Evolutionary conservation across 768 basidiomycete species (phyloP).

Genomic region (Tricholoma bakamatsutake): DNA sequence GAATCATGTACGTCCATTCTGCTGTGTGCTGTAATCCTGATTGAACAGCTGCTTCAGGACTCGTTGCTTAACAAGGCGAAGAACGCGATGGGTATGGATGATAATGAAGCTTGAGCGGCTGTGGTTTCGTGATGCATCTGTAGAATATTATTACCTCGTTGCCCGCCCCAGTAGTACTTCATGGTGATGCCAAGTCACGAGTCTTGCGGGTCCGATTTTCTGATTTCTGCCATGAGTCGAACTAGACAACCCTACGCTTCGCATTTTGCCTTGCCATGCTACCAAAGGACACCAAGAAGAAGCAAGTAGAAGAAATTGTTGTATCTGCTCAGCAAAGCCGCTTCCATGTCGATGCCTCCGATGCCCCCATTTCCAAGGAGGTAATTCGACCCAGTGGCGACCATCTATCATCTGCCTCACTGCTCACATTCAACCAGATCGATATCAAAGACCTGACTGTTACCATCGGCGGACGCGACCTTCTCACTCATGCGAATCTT

Average conservation of each 20-base stretch:
- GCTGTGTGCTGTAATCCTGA: background rate
- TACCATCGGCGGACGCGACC: slow-evolving; percentile 43
- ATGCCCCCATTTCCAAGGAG: slow-evolving; percentile 23
- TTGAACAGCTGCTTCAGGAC: slow-evolving; percentile 17
- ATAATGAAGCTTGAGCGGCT: background rate
- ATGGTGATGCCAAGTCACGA: background rate
- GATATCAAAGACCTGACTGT: slow-evolving; percentile 52
- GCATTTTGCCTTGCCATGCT: slow-evolving; percentile 3
- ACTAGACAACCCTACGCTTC: background rate
- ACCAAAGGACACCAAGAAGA: slow-evolving; percentile 11
- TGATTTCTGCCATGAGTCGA: background rate
- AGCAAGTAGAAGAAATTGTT: slow-evolving; percentile 17
- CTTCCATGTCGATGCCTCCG: slow-evolving; percentile 43
- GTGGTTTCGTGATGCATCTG: background rate
- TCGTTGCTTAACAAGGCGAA: slow-evolving; percentile 47
- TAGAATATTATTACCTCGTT: background rate
- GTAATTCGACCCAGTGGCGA: too few species aligned
- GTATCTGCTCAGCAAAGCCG: slow-evolving; percentile 43
- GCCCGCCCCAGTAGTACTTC: too few species aligned
- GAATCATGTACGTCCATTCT: slow-evolving; percentile 26
- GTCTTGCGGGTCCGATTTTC: background rate
- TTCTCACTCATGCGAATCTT: slow-evolving; percentile 48
- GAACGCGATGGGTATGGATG: slow-evolving; percentile 42
- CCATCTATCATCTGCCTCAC: background rate
- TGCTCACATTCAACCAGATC: slow-evolving; percentile 20